Evolutionary conservation across 2,329 filamentous ascomycete species (phyloP), one percentile per base, ranked within the genome.

Genomic region (Colletotrichum sublineola): DNA sequence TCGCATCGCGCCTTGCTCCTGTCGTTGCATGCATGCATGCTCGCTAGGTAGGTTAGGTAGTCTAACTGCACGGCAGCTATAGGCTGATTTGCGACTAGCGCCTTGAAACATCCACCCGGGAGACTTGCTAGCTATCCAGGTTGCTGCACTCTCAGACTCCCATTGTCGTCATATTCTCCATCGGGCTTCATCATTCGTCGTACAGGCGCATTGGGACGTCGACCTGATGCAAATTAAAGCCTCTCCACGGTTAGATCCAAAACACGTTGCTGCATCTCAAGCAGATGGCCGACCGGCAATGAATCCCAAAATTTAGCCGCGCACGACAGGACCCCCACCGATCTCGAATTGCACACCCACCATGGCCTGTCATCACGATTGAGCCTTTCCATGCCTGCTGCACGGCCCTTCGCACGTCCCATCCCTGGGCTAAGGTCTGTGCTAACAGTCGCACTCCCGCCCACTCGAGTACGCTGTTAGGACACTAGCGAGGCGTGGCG

Each of bases 281-380:
- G 20, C 50, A 8, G 58, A 18, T n/a, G 29, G 12, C 14, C 20
- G 20, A 64, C 48, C 48, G 67, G 36, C 67, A 18, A 20, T 24
- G 60, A 20, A 65, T 57, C 67, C 42, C 5, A 20, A 5, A 58
- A 24, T 14, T 15, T 40, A 44, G 33, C 36, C 36, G 20, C 46
- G 42, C 29, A 38, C 20, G 48, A 44, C 4, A 18, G 24, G 12
- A 55, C 53, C 62, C 53, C 61, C 52, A 46, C 31, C 12, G 6
- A 29, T 24, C 56, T 24, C 52, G 61, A 42, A 71, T 7, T 24
- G 24, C 24, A 24, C 40, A 62, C 56, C 63, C 63, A 50, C 56
- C 56, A 68, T 71, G 64, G 53, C 58, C 65, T 67, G 48, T 69
- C 38, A 72, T 72, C 65, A 53, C 65, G 66, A 72, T 69, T 46